Evolutionary conservation across 2,329 filamentous ascomycete species (phyloP).

Genomic region (Phialemoniopsis sp.): DNA sequence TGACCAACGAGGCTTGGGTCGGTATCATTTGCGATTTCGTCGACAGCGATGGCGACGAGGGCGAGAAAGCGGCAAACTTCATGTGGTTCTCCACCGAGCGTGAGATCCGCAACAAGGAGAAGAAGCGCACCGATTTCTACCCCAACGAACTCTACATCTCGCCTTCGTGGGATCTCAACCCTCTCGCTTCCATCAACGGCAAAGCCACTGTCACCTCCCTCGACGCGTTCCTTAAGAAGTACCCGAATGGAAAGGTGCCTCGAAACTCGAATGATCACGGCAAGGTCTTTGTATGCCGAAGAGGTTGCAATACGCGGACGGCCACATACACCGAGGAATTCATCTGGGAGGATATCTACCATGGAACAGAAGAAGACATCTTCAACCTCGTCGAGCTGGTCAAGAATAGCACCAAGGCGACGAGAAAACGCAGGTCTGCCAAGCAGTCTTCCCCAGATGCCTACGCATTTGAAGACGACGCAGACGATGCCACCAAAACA

Average conservation of each 20-base stretch:
- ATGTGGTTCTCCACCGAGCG: slow-evolving; percentile 95
- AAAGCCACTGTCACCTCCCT: slow-evolving; percentile 78
- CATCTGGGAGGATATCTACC: slow-evolving; percentile 81
- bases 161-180: slow-evolving; percentile 80
- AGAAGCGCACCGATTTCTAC: slow-evolving; percentile 76
- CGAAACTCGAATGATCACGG: slow-evolving; percentile 70
- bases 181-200: slow-evolving; percentile 84
- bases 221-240: slow-evolving; percentile 60
- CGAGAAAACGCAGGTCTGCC: slow-evolving; percentile 41
- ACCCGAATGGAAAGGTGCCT: slow-evolving; percentile 72
- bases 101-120: slow-evolving; percentile 79
- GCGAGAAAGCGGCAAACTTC: slow-evolving; percentile 78
- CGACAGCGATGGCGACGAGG: slow-evolving; percentile 63
- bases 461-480: slow-evolving; percentile 11
- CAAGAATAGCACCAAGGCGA: slow-evolving; percentile 68
- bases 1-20: slow-evolving; percentile 84
- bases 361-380: slow-evolving; percentile 61
- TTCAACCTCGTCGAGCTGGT: slow-evolving; percentile 63
- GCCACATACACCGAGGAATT: slow-evolving; percentile 92
- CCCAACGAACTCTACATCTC: slow-evolving; percentile 91
- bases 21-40: slow-evolving; percentile 82
- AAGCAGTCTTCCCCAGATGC: slow-evolving; percentile 10
- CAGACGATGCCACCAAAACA: slow-evolving; percentile 26
- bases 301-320: slow-evolving; percentile 85
- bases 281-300: slow-evolving; percentile 84